phyloP scores from a whole-genome alignment of 139 green algal species.

The Haematococcus lacustris region DNA sequence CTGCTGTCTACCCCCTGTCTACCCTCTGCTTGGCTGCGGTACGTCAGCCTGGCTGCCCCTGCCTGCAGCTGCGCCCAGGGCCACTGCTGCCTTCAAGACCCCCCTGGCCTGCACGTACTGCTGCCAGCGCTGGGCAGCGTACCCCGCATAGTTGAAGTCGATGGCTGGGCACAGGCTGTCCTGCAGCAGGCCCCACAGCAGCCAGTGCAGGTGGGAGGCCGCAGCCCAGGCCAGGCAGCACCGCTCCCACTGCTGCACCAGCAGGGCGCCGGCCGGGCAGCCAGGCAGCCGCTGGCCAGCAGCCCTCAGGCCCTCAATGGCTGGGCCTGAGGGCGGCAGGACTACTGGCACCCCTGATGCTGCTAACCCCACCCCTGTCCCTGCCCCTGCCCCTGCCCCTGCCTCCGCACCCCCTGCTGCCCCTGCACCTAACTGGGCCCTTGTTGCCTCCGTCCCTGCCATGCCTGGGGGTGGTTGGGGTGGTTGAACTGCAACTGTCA shows the following conservation, averaged over 20 bases:
- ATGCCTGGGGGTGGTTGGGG: not conserved
- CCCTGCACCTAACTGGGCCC: not conserved
- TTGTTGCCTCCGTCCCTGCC: not conserved
- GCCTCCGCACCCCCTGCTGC: too few relatives aligned
- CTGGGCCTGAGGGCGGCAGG: too few relatives aligned
- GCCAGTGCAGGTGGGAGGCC: conserved; percentile 54
- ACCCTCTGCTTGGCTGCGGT: too few relatives aligned
- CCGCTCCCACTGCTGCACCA: conserved; percentile 6
- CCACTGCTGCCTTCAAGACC: too few relatives aligned
- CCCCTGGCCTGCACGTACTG: too few relatives aligned
- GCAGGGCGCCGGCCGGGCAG: not conserved
- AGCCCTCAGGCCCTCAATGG: too few relatives aligned
- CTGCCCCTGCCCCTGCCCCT: too few relatives aligned
- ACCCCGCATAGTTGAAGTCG: conserved; percentile 48
- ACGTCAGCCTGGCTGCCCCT: too few relatives aligned
- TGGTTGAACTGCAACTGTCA: too few relatives aligned
- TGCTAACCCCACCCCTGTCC: not conserved
- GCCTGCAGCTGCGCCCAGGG: too few relatives aligned
- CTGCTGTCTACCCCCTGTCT: too few relatives aligned
- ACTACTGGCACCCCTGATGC: not conserved
- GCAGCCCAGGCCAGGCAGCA: conserved; percentile 34
- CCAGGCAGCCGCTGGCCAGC: too few relatives aligned
- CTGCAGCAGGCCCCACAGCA: conserved; percentile 57
- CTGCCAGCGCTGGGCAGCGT: conserved; percentile 33
- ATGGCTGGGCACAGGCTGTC: conserved; percentile 15